Percentiles rank a stretch among this genome's conserved stretches.
phyloP scores from a whole-genome alignment of 2,329 filamentous ascomycete genomes.

The Clonostachys sp. region DNA sequence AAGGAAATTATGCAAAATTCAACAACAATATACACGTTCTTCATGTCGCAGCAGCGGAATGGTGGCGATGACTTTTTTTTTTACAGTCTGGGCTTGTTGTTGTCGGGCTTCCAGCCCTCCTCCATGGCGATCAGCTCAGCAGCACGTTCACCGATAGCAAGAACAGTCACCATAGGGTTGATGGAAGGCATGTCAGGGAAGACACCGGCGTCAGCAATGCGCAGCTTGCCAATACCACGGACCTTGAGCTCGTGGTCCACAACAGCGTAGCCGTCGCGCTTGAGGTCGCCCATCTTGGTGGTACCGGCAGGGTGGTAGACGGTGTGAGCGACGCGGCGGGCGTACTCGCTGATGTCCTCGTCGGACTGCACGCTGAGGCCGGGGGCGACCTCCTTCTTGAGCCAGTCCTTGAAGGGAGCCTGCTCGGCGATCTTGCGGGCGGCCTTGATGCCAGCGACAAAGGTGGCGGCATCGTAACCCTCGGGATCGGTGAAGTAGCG shows the following conservation, averaged over 20 bases:
- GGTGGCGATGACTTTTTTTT: no score
- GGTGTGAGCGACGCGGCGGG: conserved; percentile 75
- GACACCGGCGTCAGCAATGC: conserved; percentile 82
- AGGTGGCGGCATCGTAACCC: conserved; percentile 78
- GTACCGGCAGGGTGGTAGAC: conserved; percentile 89
- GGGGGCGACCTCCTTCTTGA: conserved; percentile 77
- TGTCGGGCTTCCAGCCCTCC: conserved; percentile 43
- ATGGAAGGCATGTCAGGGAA: conserved; percentile 85
- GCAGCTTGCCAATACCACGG: conserved; percentile 65
- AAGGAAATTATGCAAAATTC: no score
- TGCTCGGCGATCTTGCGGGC: conserved; percentile 74
- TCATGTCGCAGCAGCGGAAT: no score
- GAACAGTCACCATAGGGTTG: conserved; percentile 87
- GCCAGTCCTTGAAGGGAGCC: conserved; percentile 75
- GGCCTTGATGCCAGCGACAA: conserved; percentile 72
- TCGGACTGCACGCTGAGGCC: conserved; percentile 71
- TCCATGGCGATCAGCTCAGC: conserved; percentile 75
- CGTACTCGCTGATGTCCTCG: conserved; percentile 78
- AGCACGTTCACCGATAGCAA: conserved; percentile 77
- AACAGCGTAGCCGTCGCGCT: conserved; percentile 66
- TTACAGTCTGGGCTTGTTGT: conserved; percentile 23
- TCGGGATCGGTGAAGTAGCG: conserved; percentile 85
- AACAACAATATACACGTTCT: no score
- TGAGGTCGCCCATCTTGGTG: conserved; percentile 80
- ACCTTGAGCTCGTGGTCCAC: conserved; percentile 74